Base-by-base conservation (phyloP, 2,329 filamentous ascomycete genomes). In the Diaporthe batatas region DNA sequence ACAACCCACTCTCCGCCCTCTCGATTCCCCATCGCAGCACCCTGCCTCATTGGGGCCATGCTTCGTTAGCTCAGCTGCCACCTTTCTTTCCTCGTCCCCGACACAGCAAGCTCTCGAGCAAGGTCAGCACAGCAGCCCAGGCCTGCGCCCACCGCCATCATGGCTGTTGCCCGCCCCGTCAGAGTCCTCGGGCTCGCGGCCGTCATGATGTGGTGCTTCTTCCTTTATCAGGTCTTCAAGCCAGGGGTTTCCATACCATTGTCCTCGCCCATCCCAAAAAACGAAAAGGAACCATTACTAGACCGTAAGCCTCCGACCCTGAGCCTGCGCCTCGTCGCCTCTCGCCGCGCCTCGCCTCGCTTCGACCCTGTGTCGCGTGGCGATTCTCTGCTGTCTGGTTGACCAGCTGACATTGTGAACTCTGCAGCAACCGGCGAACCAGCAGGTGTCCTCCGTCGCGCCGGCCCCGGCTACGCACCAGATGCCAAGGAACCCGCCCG, bases 151-250 rank as follows among this genome's bases (percentile, higher is more conserved):
- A 53, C 44, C 75, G 73, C 71, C 80, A 89, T 78, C 76, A 98
- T 98, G 95, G 94, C 93, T 79, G 87, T 98, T 81, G 94, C 94
- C 80, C 92, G 92, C 86, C 94, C 94, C 72, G 92, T 98, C 81
- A 91, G 95, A 84, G 90, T 93, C 79, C 86, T 98, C 80, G 92
- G 90, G 77, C 88, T 93, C 76, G 86, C 90, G 75, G 93, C 92
- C 76, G 84, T 94, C 78, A 82, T 93, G 74, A 85, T 97, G 76
- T 93, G 94, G 86, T 86, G 93, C 75, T 95, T 95, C 82, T 90
- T 97, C 79, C 83, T 97, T 76, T 92, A 93, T 77, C 92, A 94
- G 79, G 86, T 96, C 78, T 91, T 93, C 81, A 89, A 89, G 75
- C 87, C 89, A 11, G 86, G 89, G 29, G 83, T 83, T 49, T 77